Percentiles rank a stretch among this genome's conserved stretches.
phyloP scores from a whole-genome alignment of 345 rosid genomes.

The Sisymbrium altissimum region DNA sequence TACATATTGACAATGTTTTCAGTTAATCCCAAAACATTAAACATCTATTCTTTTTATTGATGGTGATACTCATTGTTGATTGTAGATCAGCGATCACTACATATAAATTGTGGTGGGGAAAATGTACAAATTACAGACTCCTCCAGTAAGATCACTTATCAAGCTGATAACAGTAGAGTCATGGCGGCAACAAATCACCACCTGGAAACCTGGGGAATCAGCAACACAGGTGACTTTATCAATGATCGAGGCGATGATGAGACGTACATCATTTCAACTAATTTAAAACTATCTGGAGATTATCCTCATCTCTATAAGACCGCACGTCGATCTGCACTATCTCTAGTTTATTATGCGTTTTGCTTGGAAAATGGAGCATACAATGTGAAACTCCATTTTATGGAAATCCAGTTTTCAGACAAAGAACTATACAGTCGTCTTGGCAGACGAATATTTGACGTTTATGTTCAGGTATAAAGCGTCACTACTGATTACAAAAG shows the following conservation, averaged over 20 bases:
- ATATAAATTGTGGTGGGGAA: slow-evolving; percentile 33
- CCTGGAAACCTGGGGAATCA: slow-evolving; percentile 13
- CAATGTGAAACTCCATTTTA: slow-evolving; percentile 53
- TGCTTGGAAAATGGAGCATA: slow-evolving; percentile 59
- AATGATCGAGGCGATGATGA: background rate
- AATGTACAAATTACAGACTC: background rate
- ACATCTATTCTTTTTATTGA: background rate
- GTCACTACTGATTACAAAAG: background rate
- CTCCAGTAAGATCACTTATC: background rate
- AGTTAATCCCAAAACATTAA: background rate
- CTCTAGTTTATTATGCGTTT: slow-evolving; percentile 56
- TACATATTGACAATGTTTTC: too few species aligned
- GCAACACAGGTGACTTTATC: slow-evolving; percentile 24
- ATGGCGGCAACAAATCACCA: background rate
- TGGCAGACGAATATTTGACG: slow-evolving; percentile 56
- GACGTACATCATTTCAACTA: background rate
- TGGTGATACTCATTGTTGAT: background rate
- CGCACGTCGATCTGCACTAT: slow-evolving; percentile 57
- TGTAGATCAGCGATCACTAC: slow-evolving; percentile 22
- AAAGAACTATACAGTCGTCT: slow-evolving; percentile 33
- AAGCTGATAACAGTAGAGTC: background rate
- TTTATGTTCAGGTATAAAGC: slow-evolving; percentile 49
- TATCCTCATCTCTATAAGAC: slow-evolving; percentile 32
- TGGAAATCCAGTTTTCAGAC: slow-evolving; percentile 53
- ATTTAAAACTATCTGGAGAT: background rate